Conservation (phyloP, 2,329 filamentous ascomycete species). For the Trichoderma sp. region DNA sequence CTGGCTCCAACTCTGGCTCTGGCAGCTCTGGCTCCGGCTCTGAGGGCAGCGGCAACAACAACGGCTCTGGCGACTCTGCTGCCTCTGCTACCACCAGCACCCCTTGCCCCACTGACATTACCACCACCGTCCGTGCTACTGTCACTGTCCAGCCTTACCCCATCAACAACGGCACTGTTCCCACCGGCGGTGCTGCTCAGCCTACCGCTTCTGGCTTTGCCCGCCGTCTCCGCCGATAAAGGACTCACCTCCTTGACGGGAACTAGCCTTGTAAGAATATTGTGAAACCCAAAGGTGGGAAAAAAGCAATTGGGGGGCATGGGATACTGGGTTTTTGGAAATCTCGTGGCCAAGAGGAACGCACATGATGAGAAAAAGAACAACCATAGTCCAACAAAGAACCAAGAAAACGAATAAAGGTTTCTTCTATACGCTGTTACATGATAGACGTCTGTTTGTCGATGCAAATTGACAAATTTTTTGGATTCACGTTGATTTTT, state of each 20-base stretch:
- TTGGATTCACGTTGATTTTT: not conserved
- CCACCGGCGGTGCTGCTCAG: not conserved
- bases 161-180: conserved; percentile 36
- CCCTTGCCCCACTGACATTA: conserved; percentile 16
- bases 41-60: conserved; percentile 21
- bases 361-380: not conserved
- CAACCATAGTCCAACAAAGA: not conserved
- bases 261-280: conserved; percentile 5
- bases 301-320: not conserved
- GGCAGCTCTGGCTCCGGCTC: not conserved
- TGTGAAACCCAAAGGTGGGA: not conserved
- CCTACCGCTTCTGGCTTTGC: conserved; percentile 36
- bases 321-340: not conserved
- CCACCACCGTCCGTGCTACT: conserved; percentile 31
- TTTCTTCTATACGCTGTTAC: conserved; percentile 4
- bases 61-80: conserved; percentile 25
- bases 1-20: not conserved
- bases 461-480: not conserved
- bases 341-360: not conserved
- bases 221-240: conserved; percentile 35
- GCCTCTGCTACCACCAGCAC: conserved; percentile 26
- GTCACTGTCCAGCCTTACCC: conserved; percentile 45
- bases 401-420: not conserved
- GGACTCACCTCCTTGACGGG: not conserved
- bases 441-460: conserved; percentile 7